Evolutionary conservation across 441 rosid genomes (phyloP).

Genomic region (Cnidoscolus chayamansa): DNA sequence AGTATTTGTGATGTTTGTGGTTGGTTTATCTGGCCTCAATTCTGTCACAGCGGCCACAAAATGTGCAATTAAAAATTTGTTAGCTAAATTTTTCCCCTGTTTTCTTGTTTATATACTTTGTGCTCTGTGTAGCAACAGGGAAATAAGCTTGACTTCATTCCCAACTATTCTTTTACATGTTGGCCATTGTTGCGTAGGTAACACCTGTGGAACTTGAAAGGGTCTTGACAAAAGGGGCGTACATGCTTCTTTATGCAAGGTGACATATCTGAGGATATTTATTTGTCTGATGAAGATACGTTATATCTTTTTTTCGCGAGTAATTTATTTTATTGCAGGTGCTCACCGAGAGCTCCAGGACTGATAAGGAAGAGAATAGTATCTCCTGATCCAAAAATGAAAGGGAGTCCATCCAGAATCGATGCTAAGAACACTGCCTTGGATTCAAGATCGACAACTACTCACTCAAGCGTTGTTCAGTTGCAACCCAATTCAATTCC

Average conservation of each 20-base stretch:
- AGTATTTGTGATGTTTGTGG: too few species aligned
- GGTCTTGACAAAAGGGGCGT: constrained; percentile 71
- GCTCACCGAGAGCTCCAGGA: constrained; percentile 86
- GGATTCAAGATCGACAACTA: constrained; percentile 34
- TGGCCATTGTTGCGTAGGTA: constrained; percentile 48
- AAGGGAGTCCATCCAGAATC: constrained; percentile 28
- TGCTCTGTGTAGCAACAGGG: neutral
- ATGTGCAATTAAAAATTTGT: neutral
- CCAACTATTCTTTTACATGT: neutral
- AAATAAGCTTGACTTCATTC: neutral
- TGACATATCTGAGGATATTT: constrained; percentile 29
- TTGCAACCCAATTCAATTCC: constrained; percentile 26
- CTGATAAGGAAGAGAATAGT: constrained; percentile 46
- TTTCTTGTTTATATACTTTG: neutral
- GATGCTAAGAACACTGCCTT: constrained; percentile 26
- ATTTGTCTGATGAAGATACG: neutral
- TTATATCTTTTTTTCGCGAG: constrained; percentile 2
- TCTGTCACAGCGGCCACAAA: too few species aligned
- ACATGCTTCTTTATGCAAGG: constrained; percentile 94
- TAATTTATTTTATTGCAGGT: constrained; percentile 45
- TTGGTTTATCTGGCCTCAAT: too few species aligned
- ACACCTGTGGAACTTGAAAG: constrained; percentile 63
- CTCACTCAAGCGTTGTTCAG: constrained; percentile 26
- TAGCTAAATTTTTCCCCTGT: neutral
- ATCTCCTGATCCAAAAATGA: constrained; percentile 40